Base-by-base conservation (phyloP, 768 basidiomycete species). In the Leccinum imitatum region DNA sequence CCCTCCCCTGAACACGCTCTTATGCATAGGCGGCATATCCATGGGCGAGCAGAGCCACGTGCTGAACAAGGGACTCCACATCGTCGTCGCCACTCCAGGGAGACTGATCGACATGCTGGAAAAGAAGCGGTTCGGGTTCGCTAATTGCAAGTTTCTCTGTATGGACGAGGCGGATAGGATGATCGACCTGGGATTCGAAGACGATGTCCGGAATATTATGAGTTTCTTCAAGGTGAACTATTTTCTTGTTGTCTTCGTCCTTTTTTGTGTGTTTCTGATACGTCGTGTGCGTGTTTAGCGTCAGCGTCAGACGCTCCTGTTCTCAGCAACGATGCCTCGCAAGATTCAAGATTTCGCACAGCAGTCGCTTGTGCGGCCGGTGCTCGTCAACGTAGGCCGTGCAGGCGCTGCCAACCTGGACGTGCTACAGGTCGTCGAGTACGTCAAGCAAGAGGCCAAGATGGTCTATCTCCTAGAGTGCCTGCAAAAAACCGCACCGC, bases 101-200 rank as follows among this genome's bases (percentile, higher is more conserved):
- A 84, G 97, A 54, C 79, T 98, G 56, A 98, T 98, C 63, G 97
- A 99, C 75, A 96, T 99, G 93, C 76, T 99, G 64, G 95, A 97
- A 75, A 98, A 98, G 80, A 91, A 86, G 74, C 84, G 87, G 63
- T 91, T 99, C 67, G 93, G 89, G 6, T 90, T 98, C 71, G 90
- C 91, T 62, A 89, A 88, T 63, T 98, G 95, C 88, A 95, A 93
- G 79, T 97, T 86, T 71, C 77, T 99, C 11, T 98, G 95, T 71
- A 95, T 99, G 93, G 97, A 99, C 75, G 97, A 99, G 76, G 97
- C 97, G 0, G 97, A 99, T 76, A 81, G 97, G 59, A 99, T 99
- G 97, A 95, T 99, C 61, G 97, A 99, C 71, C 80, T 98, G 71
- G 97, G 97, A 0, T 99, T 99, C 69, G 97, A 99, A 75, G 97